Percentiles rank a stretch among this genome's conserved stretches.
phyloP scores from a whole-genome alignment of 169 alveolate genomes.

The Eimeria necatrix region DNA sequence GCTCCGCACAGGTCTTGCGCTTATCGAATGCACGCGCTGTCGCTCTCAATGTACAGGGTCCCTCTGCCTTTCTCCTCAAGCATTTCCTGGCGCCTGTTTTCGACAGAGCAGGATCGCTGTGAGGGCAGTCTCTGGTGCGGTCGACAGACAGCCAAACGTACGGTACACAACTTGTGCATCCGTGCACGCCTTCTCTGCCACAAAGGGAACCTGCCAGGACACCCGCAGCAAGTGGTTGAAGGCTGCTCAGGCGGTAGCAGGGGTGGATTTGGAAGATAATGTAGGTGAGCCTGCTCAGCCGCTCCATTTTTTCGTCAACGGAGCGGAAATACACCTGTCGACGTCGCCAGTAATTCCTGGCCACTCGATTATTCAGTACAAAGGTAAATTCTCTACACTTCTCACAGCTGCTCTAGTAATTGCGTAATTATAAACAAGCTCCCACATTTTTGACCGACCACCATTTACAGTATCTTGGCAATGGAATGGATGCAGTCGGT shows the following conservation, averaged over 20 bases:
- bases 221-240: conserved; percentile 51
- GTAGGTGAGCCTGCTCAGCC: not conserved
- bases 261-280: not conserved
- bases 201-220: conserved; percentile 17
- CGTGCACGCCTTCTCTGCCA: conserved; percentile 35
- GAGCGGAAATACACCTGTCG: conserved; percentile 51
- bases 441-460: too few species aligned
- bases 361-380: conserved; percentile 48
- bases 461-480: too few species aligned
- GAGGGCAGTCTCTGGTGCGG: not conserved
- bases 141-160: not conserved
- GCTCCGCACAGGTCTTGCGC: not conserved
- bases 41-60: not conserved
- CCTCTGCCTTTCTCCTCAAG: not conserved
- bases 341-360: conserved; percentile 67
- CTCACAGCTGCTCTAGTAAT: too few species aligned
- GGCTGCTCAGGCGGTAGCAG: conserved; percentile 61
- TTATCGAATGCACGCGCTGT: not conserved
- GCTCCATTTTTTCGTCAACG: conserved; percentile 26
- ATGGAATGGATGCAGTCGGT: too few species aligned
- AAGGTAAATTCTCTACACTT: not conserved
- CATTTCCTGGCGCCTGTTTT: too few species aligned
- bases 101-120: not conserved
- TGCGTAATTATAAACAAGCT: too few species aligned
- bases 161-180: not conserved